phyloP scores from a whole-genome alignment of 2,329 filamentous ascomycete species.

The Trichoderma gracile region DNA sequence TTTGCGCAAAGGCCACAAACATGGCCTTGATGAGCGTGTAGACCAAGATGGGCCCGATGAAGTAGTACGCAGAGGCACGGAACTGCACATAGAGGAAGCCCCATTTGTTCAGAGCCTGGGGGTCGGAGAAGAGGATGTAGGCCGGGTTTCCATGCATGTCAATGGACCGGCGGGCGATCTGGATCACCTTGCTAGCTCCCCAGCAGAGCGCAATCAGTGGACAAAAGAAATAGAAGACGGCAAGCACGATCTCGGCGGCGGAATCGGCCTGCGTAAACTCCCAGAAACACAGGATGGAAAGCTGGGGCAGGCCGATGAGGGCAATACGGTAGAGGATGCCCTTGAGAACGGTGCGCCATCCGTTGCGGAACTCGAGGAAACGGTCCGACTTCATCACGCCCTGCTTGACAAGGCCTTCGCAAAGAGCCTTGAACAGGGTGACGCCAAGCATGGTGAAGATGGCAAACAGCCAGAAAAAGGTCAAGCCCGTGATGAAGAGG shows the following conservation, averaged over 20 bases:
- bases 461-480: constrained; percentile 86
- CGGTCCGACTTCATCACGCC: constrained; percentile 81
- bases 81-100: constrained; percentile 97
- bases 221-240: constrained; percentile 83
- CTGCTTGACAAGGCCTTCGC: constrained; percentile 76
- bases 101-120: constrained; percentile 92
- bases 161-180: constrained; percentile 84
- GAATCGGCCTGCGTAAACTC: constrained; percentile 88
- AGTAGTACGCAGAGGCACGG: constrained; percentile 93
- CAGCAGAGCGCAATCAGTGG: constrained; percentile 76
- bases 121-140: constrained; percentile 95
- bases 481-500: constrained; percentile 86
- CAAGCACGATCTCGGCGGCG: constrained; percentile 79
- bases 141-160: constrained; percentile 93
- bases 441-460: constrained; percentile 63
- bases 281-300: constrained; percentile 89
- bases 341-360: constrained; percentile 89
- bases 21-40: constrained; percentile 87
- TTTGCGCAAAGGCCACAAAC: constrained; percentile 77
- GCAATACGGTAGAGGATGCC: constrained; percentile 90
- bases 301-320: constrained; percentile 88
- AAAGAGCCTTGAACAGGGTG: constrained; percentile 61
- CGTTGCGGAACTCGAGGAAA: constrained; percentile 91
- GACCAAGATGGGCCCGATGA: constrained; percentile 74
- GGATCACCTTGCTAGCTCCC: constrained; percentile 87